Evolutionary conservation across 139 green algal genomes (phyloP).

Genomic region (Chlamydomonas schloesseri): DNA sequence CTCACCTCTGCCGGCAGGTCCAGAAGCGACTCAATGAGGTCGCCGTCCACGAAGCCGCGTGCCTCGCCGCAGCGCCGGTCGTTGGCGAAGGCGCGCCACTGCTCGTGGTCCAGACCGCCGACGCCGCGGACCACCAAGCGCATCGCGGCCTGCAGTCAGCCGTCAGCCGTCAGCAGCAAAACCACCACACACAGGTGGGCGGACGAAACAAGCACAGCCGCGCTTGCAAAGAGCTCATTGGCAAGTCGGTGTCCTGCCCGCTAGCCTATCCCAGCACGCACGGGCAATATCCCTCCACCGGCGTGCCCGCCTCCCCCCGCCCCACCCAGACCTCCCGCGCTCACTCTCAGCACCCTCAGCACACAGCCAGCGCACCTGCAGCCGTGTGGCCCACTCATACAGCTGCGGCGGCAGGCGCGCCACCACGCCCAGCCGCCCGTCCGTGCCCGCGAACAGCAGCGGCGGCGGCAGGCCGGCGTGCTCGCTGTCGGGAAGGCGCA

Average conservation of each 20-base stretch:
- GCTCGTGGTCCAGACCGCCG: constrained; percentile 87
- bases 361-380: constrained; percentile 76
- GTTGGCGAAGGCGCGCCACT: constrained; percentile 89
- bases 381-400: constrained; percentile 76
- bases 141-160: constrained; percentile 42
- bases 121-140: constrained; percentile 76
- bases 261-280: no score
- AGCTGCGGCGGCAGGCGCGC: constrained; percentile 79
- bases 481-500: constrained; percentile 90
- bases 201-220: no score
- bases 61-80: constrained; percentile 70
- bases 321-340: no score
- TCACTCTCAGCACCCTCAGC: no score
- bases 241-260: no score
- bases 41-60: constrained; percentile 93
- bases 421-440: constrained; percentile 92
- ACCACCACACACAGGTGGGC: no score
- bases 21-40: constrained; percentile 95
- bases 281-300: no score
- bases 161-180: no score
- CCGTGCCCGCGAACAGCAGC: constrained; percentile 91
- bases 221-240: no score
- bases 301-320: not conserved
- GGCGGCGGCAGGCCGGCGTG: constrained; percentile 77
- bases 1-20: constrained; percentile 78